Conservation (phyloP, 208 protist species). For the Leishmania amazonensis region DNA sequence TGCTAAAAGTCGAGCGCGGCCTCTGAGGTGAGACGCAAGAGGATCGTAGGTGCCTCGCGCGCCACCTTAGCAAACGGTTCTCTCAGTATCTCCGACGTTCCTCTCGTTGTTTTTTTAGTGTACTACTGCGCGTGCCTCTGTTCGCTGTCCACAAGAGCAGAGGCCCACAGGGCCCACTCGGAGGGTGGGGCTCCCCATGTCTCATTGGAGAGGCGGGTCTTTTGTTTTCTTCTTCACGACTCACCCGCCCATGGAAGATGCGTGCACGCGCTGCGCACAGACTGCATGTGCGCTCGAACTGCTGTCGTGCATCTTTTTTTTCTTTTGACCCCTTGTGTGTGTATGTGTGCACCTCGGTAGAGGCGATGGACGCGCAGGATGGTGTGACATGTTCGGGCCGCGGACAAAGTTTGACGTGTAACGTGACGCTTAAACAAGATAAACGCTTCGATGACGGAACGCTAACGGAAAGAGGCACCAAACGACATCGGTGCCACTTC, state of each 20-base stretch:
- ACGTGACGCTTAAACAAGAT: background rate
- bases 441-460: background rate
- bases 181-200: background rate
- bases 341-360: background rate
- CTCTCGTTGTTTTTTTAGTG: background rate
- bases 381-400: background rate
- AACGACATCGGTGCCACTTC: background rate
- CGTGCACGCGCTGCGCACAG: background rate
- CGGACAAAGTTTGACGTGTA: background rate
- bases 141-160: background rate
- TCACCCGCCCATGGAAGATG: background rate
- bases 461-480: background rate
- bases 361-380: background rate
- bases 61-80: background rate
- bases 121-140: background rate
- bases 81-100: background rate
- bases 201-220: background rate
- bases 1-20: conserved; percentile 39
- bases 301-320: background rate
- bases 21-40: conserved; percentile 1
- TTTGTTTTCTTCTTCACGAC: background rate
- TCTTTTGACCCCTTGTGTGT: background rate
- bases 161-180: background rate
- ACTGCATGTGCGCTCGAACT: background rate
- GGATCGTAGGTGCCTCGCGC: background rate